These are phyloP conservation scores for Trichophyton benhamiae DNA, from an alignment of 2,329 filamentous ascomycete species.

Conservation along the genomic window DNA sequence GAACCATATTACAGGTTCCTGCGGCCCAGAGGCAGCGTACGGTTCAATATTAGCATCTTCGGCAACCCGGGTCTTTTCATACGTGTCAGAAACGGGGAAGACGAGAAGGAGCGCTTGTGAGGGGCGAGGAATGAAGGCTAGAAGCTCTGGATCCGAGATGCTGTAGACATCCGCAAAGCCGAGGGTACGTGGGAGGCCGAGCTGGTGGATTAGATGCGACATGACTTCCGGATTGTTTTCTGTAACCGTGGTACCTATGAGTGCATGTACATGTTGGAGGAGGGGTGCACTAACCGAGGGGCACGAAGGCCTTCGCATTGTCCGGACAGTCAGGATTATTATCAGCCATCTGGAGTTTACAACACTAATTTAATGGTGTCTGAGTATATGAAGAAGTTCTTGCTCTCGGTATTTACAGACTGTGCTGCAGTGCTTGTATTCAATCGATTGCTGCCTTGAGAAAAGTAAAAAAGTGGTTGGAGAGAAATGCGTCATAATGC, in stretches of 20 bases:
- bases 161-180: conserved; percentile 85
- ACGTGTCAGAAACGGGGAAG: conserved; percentile 69
- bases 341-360: conserved; percentile 19
- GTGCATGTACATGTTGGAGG: neutral
- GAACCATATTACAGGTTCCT: conserved; percentile 82
- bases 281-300: conserved; percentile 27
- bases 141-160: conserved; percentile 70
- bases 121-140: conserved; percentile 78
- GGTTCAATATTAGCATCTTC: conserved; percentile 56
- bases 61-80: conserved; percentile 60
- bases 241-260: conserved; percentile 18
- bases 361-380: neutral
- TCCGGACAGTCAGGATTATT: conserved; percentile 25
- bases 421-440: too few relatives aligned
- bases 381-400: neutral
- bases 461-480: too few relatives aligned
- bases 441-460: too few relatives aligned
- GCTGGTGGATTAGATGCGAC: conserved; percentile 65
- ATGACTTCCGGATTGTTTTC: conserved; percentile 81
- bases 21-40: conserved; percentile 55
- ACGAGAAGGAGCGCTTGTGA: conserved; percentile 81
- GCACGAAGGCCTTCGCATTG: conserved; percentile 38
- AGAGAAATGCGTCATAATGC: too few relatives aligned
- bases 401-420: neutral
- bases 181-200: conserved; percentile 68